phyloP scores from a whole-genome alignment of 2,329 filamentous ascomycete species.

The Chrysosporium keratinophilum region DNA sequence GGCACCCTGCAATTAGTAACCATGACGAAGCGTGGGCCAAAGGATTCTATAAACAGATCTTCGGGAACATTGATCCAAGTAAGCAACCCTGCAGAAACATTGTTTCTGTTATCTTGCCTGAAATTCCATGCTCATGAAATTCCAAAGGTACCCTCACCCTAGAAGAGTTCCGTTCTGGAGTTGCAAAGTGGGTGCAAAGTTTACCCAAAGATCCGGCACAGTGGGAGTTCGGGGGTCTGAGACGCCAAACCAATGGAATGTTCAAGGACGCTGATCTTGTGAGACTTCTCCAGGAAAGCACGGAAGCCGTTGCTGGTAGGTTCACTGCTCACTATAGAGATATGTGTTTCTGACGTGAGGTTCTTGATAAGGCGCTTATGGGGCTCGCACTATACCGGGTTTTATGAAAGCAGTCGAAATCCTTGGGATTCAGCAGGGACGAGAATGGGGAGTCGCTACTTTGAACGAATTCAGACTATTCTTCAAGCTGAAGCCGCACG shows the following conservation, averaged over 20 bases:
- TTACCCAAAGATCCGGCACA: slow-evolving; percentile 52
- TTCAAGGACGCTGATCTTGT: slow-evolving; percentile 61
- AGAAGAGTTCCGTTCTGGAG: neutral
- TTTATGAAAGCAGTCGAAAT: slow-evolving; percentile 67
- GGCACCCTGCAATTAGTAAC: slow-evolving; percentile 56
- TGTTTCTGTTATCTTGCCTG: neutral
- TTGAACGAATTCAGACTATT: slow-evolving; percentile 51
- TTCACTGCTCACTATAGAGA: slow-evolving; percentile 11
- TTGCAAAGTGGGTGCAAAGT: slow-evolving; percentile 16
- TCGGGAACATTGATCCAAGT: slow-evolving; percentile 15
- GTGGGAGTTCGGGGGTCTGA: slow-evolving; percentile 52
- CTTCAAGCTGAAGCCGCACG: slow-evolving; percentile 50
- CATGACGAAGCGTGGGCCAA: slow-evolving; percentile 67
- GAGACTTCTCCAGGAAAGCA: slow-evolving; percentile 48
- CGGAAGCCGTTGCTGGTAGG: slow-evolving; percentile 55
- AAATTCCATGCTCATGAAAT: neutral
- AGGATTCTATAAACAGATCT: slow-evolving; percentile 43
- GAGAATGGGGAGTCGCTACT: slow-evolving; percentile 48
- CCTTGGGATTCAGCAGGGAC: slow-evolving; percentile 64
- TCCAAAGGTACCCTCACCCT: neutral
- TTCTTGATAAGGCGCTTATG: slow-evolving; percentile 46
- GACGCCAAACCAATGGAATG: slow-evolving; percentile 50
- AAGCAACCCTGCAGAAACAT: neutral
- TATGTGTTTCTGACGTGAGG: neutral
- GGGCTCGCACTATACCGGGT: slow-evolving; percentile 59